Percentiles rank a stretch among this genome's conserved stretches.
Conservation (phyloP, 2,329 filamentous ascomycete genomes). For the Fusarium verticillioides region DNA sequence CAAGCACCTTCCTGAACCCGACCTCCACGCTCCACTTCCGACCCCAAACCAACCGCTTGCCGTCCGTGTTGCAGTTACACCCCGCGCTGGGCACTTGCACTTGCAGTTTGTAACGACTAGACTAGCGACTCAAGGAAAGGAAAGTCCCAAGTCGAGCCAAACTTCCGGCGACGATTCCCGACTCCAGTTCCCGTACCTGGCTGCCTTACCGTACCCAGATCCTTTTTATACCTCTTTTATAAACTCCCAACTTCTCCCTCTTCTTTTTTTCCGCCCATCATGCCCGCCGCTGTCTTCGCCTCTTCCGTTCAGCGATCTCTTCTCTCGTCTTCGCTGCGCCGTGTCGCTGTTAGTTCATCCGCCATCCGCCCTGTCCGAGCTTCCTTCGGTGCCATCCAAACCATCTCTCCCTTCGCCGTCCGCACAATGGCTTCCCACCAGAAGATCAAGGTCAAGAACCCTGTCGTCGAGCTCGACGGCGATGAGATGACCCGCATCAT, state of each 20-base stretch:
- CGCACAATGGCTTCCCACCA: conserved; percentile 67
- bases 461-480: conserved; percentile 96
- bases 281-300: conserved; percentile 45
- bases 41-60: conserved; percentile 31
- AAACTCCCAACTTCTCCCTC: conserved; percentile 37
- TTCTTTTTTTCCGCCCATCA: conserved; percentile 42
- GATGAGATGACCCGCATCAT: conserved; percentile 98
- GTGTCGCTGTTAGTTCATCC: conserved; percentile 41
- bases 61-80: conserved; percentile 20
- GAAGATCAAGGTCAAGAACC: conserved; percentile 99
- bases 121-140: neutral
- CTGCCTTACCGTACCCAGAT: conserved; percentile 11
- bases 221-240: conserved; percentile 43
- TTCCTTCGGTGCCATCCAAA: conserved; percentile 60
- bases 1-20: conserved; percentile 27
- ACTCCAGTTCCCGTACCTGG: conserved; percentile 32
- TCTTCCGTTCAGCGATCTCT: conserved; percentile 47
- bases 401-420: conserved; percentile 71
- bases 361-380: conserved; percentile 48
- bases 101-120: conserved; percentile 13
- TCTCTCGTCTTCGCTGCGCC: conserved; percentile 47
- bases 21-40: conserved; percentile 27
- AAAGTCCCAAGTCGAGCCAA: conserved; percentile 18
- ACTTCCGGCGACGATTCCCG: conserved; percentile 39
- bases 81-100: conserved; percentile 25